Conservation (phyloP, 805 yeast genomes). For the Wickerhamiella hasegawae region DNA sequence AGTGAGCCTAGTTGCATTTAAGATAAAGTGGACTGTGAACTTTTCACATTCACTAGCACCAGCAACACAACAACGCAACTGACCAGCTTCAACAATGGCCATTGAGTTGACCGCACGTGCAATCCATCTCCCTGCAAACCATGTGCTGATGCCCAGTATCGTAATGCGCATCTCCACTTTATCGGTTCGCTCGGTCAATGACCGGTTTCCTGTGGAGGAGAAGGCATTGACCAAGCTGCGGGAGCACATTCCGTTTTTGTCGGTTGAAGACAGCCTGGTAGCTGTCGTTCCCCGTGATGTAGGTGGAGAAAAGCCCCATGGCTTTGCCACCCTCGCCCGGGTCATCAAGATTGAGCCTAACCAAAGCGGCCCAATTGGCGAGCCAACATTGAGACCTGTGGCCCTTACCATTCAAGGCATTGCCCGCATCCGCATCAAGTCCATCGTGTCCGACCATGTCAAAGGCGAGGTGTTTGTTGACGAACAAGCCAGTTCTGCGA, state of each 20-base stretch:
- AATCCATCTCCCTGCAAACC: conserved; percentile 4
- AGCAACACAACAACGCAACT: too few species aligned
- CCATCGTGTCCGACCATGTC: conserved; percentile 1
- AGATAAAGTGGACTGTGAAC: not conserved
- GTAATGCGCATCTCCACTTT: conserved; percentile 5
- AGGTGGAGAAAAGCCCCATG: conserved; percentile 2
- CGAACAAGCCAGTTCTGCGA: not conserved
- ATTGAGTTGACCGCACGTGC: not conserved
- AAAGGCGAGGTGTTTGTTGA: conserved; percentile 4
- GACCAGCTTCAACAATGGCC: too few species aligned
- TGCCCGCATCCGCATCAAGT: conserved; percentile 6
- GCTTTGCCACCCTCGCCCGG: conserved; percentile 14
- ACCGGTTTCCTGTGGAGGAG: conserved; percentile 1
- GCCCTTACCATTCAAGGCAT: conserved; percentile 7
- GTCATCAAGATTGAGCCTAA: conserved; percentile 5
- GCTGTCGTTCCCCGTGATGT: conserved; percentile 5
- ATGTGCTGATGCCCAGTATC: conserved; percentile 8
- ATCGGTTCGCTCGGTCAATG: not conserved
- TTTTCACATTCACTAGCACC: not conserved
- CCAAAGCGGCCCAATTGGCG: not conserved
- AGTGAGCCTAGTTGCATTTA: not conserved
- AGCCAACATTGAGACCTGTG: not conserved
- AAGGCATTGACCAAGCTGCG: not conserved
- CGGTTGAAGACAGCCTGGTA: conserved; percentile 3
- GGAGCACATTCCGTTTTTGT: not conserved